phyloP scores from a whole-genome alignment of 208 protist species.

The Vickermania spadyakhi region DNA sequence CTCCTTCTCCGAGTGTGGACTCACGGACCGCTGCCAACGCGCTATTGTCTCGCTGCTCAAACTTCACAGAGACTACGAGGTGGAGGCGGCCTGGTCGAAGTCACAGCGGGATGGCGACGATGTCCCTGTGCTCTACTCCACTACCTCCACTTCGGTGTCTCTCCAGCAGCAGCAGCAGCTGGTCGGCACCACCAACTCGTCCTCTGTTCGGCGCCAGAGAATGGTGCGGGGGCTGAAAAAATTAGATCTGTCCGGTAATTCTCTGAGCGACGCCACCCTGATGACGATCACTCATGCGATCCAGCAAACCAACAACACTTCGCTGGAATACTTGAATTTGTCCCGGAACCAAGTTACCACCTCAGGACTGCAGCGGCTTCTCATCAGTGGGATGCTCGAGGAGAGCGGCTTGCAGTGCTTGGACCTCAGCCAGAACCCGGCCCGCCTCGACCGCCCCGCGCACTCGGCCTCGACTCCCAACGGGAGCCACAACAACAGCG shows the following conservation, averaged over 20 bases:
- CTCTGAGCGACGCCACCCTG: conserved; percentile 38
- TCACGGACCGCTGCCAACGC: conserved; percentile 34
- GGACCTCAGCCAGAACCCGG: conserved; percentile 1
- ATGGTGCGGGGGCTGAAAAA: conserved; percentile 14
- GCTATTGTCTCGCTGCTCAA: conserved; percentile 33
- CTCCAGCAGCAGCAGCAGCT: background rate
- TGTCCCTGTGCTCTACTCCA: background rate
- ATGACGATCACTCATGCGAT: conserved; percentile 25
- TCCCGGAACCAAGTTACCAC: conserved; percentile 27
- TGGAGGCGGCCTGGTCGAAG: conserved; percentile 20
- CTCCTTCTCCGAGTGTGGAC: conserved; percentile 42
- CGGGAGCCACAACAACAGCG: background rate
- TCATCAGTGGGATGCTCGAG: background rate
- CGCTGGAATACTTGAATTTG: conserved; percentile 43
- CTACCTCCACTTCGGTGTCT: background rate
- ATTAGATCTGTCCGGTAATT: conserved; percentile 50
- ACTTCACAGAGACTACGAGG: conserved; percentile 10
- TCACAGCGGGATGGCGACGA: conserved; percentile 21
- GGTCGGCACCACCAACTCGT: background rate
- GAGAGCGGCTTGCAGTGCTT: background rate
- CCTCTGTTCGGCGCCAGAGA: background rate
- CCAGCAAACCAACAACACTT: conserved; percentile 24
- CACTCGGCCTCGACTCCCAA: background rate
- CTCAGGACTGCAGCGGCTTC: conserved; percentile 4
- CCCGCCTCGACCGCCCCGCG: background rate